Evolutionary conservation across 2,329 filamentous ascomycete species (phyloP), one percentile per base, ranked within the genome.

Genomic region (Lecanicillium sp.): DNA sequence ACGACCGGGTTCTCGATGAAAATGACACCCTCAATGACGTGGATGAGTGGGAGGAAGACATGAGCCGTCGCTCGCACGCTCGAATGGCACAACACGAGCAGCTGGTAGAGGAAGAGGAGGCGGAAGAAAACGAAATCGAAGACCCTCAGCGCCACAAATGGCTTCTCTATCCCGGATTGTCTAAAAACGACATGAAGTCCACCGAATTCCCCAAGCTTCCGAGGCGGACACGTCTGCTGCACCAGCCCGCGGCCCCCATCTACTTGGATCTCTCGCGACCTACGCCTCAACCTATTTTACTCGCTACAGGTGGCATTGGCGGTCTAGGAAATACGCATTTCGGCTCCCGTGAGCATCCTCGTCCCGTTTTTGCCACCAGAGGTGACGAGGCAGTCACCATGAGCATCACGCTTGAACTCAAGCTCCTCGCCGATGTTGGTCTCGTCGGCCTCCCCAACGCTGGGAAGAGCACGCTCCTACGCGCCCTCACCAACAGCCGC

Each of bases 261-360:
- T 70, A 79, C 50, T 74, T 90, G 11, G 86, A 90, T 62, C 72
- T 90, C 11, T 84, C 82, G 41, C 75, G 81, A 41, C 87, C 87
- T 1, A 95, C 93, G 67, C 81, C 88, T 5, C 79, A 81, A 39
- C 93, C 93, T 0, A 83, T 96, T 55, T 73, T 98, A 20, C 79
- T 98, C 10, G 87, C 89, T 1, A 85, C 88, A 1, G 93, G 93
- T 7, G 90, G 89, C 5, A 79, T 94, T 52, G 93, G 93, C 8
- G 93, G 93, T 0, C 67, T 96, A 7, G 93, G 93, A 10, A 98
- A 98, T 61, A 88, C 93, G 5, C 90, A 96, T 64, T 98, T 97
- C 60, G 80, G 87, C 26, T 86, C 87, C 4, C 84, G 84, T 47
- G 77, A 82, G n/a, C 77, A 81, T 42, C 78, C 81, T 3, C 78